These are phyloP conservation scores for Lophiostoma macrostomum DNA, from an alignment of 495 filamentous ascomycete genomes.

Conservation along the genomic window DNA sequence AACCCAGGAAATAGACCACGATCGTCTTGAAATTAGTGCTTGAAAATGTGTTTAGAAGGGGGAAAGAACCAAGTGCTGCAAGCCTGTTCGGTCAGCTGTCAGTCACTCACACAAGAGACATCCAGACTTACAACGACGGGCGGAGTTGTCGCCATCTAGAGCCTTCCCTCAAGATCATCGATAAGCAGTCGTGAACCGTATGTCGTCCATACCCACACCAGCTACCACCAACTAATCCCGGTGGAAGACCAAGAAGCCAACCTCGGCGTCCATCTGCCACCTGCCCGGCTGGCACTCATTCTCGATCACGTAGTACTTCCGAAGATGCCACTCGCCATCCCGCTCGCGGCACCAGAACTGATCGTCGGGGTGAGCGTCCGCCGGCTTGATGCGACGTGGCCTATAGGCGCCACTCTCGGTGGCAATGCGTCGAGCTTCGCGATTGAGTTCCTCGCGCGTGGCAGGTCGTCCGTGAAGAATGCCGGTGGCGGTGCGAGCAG, in stretches of 20 bases:
- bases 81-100: too few species aligned
- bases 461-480: neutral
- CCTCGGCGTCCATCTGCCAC: slow-evolving; percentile 37
- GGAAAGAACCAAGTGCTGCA: too few species aligned
- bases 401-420: slow-evolving; percentile 35
- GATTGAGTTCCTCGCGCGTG: slow-evolving; percentile 34
- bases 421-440: slow-evolving; percentile 39
- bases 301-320: slow-evolving; percentile 33
- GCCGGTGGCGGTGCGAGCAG: neutral
- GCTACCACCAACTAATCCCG: too few species aligned
- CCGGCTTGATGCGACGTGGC: slow-evolving; percentile 32
- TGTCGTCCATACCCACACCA: too few species aligned
- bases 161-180: too few species aligned
- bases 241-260: slow-evolving; percentile 34
- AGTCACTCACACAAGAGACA: too few species aligned
- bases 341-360: slow-evolving; percentile 39
- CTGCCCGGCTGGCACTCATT: slow-evolving; percentile 35
- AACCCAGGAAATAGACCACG: too few species aligned
- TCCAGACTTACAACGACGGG: too few species aligned
- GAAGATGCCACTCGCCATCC: slow-evolving; percentile 35
- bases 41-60: too few species aligned
- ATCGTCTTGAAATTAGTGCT: too few species aligned
- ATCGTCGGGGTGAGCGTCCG: slow-evolving; percentile 37
- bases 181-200: too few species aligned
- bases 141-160: too few species aligned